Evolutionary conservation across 2,329 filamentous ascomycete genomes (phyloP).

Genomic region (Sporothrix euskadiensis): DNA sequence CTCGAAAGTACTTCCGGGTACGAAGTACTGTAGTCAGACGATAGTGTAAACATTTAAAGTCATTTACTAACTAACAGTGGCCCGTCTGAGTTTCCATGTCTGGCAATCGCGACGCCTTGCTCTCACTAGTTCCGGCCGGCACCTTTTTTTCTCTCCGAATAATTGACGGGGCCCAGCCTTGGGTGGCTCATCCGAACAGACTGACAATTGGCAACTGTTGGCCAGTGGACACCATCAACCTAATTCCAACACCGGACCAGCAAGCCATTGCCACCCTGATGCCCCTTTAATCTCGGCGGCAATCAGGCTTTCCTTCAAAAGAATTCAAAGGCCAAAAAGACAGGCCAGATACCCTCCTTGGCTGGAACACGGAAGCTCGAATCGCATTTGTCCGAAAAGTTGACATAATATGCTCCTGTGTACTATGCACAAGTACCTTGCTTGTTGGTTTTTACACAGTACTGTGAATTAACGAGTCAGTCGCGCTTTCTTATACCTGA

Average conservation of each 20-base stretch:
- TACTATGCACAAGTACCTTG: background rate
- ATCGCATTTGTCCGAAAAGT: too few relatives aligned
- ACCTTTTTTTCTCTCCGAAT: constrained; percentile 18
- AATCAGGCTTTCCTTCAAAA: background rate
- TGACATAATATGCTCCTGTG: background rate
- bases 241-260: background rate
- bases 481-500: too few relatives aligned
- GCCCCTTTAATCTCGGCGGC: constrained; percentile 21
- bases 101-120: background rate
- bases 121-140: constrained; percentile 4
- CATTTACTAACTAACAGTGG: background rate
- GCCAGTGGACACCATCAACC: constrained; percentile 4
- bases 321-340: background rate
- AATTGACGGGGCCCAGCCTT: constrained; percentile 3
- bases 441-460: background rate
- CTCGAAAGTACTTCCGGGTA: background rate
- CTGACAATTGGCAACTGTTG: background rate
- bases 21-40: background rate
- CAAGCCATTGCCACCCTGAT: constrained; percentile 1
- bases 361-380: constrained; percentile 3
- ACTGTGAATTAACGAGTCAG: background rate
- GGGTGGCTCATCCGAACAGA: background rate
- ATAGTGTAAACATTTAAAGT: background rate
- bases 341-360: background rate
- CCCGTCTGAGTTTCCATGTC: background rate